Evolutionary conservation across 1,284 basidiomycete genomes (phyloP), one percentile per base, ranked within the genome.

Genomic region (Marasmius tenuissimus): DNA sequence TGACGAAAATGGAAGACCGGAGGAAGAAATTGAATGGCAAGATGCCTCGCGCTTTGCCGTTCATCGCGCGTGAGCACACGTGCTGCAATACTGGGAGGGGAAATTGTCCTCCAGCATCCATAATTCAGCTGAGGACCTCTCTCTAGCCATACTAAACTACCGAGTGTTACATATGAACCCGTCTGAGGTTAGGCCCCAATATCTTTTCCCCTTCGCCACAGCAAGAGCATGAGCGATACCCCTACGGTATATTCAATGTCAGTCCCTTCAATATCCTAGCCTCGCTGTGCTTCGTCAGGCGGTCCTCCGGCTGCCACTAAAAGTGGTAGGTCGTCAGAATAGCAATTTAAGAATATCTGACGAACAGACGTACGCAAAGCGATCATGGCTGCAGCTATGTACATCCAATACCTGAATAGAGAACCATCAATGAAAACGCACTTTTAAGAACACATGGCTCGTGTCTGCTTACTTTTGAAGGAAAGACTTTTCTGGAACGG

Each of bases 401-500:
- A 93, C 73, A 95, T 77, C 58, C 58, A 61, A 48, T 57, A 63
- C 34, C 52, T 54, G 18, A 2, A 27, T 38, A 7, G 37, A 56
- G 33, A 57, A 47, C 50, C 11, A 54, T 38, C 12, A 54, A 33
- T 33, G 34, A 22, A 52, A 33, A 34, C 27, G 22, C 6, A 4
- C 18, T 33, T 2, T 12, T 50, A 42, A 9, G 8, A 8, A 12
- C 1, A 12, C n/a, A n/a, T n/a, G n/a, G n/a, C n/a, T n/a, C n/a
- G 27, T 52, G 72, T 92, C 94, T 95, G 75, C 96, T 95, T 35
- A 54, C 74, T 95, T 96, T 71, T 93, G 89, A 40, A 95, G 63
- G 74, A 95, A 93, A 9, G 85, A 78, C 75, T 94, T 91, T 71
- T 93, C 92, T 0, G 83, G 82, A 27, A 78, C 74, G 0, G 88